phyloP scores from a whole-genome alignment of 1,139 yeast genomes.

The Pichia sp. region DNA sequence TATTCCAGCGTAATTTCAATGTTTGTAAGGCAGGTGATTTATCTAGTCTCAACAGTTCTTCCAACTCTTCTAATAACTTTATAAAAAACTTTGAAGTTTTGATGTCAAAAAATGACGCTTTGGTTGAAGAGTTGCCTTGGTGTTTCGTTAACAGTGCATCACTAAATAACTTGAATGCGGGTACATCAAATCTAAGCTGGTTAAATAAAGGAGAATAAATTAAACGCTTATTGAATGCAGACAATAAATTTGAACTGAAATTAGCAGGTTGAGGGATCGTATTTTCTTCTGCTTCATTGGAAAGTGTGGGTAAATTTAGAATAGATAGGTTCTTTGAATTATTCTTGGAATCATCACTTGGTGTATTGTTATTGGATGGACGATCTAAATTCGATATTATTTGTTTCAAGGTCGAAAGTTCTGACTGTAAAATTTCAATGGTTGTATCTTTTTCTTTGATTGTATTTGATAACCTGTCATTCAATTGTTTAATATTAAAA shows the following conservation, averaged over 20 bases:
- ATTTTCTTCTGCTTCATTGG: background rate
- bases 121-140: background rate
- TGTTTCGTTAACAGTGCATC: constrained; percentile 9
- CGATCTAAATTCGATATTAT: constrained; percentile 33
- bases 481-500: constrained; percentile 33
- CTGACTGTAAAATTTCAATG: constrained; percentile 60
- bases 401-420: constrained; percentile 60
- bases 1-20: constrained; percentile 41
- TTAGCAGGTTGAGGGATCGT: constrained; percentile 11
- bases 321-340: background rate
- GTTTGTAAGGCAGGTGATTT: constrained; percentile 42
- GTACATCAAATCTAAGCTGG: constrained; percentile 53
- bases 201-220: constrained; percentile 50
- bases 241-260: constrained; percentile 17
- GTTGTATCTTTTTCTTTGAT: constrained; percentile 66
- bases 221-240: constrained; percentile 19
- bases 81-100: constrained; percentile 59
- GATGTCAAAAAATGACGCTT: constrained; percentile 6
- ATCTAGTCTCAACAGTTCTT: constrained; percentile 58
- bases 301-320: background rate
- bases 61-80: constrained; percentile 69
- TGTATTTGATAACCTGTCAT: constrained; percentile 55
- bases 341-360: background rate
- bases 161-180: constrained; percentile 25
- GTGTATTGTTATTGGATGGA: background rate